A percentile compares a stretch with the other conserved stretches of the same genome.
phyloP scores from a whole-genome alignment of 176 grass and related monocot genomes.

The Ensete glaucum region DNA sequence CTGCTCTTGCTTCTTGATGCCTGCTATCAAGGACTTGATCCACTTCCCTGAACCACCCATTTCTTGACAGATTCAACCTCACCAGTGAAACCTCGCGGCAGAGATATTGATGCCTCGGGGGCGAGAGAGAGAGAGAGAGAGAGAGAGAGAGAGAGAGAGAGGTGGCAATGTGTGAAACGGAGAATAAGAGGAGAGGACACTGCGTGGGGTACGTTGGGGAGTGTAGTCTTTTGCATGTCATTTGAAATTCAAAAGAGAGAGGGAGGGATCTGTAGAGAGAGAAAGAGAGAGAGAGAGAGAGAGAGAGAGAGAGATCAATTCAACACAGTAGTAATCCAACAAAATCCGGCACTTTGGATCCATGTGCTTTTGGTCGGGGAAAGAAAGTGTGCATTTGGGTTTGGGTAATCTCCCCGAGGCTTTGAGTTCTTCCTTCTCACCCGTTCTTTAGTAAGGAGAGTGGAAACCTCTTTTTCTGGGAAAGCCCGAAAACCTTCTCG shows the following conservation, averaged over 20 bases:
- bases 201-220: background rate
- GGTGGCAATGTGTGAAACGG: background rate
- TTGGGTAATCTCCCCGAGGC: background rate
- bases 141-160: background rate
- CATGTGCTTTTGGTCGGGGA: background rate
- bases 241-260: background rate
- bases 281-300: background rate
- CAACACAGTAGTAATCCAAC: background rate
- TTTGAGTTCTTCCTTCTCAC: background rate
- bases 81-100: background rate
- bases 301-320: background rate
- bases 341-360: background rate
- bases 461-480: background rate
- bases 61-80: too few species aligned
- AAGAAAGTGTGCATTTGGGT: background rate
- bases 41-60: slow-evolving; percentile 8
- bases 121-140: background rate
- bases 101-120: background rate
- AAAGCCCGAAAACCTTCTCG: background rate
- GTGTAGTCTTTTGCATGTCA: background rate
- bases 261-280: background rate
- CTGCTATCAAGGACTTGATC: background rate
- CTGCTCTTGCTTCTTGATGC: background rate
- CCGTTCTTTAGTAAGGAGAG: background rate
- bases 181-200: background rate